These are phyloP conservation scores for Starmerella bacillaris DNA, from an alignment of 805 yeast species.

Conservation along the genomic window DNA sequence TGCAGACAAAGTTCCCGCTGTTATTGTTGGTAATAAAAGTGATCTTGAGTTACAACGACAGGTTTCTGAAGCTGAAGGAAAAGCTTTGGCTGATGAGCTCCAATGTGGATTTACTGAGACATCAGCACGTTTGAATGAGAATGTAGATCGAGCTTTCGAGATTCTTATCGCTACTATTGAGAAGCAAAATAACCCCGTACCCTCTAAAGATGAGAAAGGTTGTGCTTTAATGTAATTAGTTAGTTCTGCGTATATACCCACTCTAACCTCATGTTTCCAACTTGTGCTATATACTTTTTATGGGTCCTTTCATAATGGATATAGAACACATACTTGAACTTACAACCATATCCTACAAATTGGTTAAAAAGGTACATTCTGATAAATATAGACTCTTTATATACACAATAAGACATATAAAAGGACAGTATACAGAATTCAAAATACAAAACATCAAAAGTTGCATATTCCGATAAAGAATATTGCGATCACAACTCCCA, in stretches of 20 bases:
- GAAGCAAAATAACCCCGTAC: constrained; percentile 35
- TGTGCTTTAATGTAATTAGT: constrained; percentile 30
- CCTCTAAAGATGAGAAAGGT: constrained; percentile 30
- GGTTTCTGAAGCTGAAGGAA: constrained; percentile 37
- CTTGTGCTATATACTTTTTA: too few species aligned
- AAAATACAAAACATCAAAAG: too few species aligned
- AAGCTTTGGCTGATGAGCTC: constrained; percentile 44
- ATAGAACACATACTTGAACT: too few species aligned
- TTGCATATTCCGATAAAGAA: too few species aligned
- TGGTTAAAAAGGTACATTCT: too few species aligned
- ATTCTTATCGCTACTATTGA: constrained; percentile 45
- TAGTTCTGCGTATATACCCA: background rate
- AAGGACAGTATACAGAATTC: too few species aligned
- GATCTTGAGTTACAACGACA: constrained; percentile 53
- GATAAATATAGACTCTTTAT: too few species aligned
- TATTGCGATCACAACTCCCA: too few species aligned
- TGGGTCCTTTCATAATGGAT: too few species aligned
- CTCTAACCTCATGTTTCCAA: background rate
- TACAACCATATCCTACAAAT: too few species aligned
- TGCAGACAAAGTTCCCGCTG: constrained; percentile 53
- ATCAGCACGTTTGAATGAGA: constrained; percentile 60
- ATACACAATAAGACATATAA: too few species aligned
- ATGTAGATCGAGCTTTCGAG: constrained; percentile 47
- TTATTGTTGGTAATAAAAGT: constrained; percentile 58
- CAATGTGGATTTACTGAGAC: constrained; percentile 65